Conservation (phyloP, 2,329 filamentous ascomycete species). For the Cladosporium phlei region DNA sequence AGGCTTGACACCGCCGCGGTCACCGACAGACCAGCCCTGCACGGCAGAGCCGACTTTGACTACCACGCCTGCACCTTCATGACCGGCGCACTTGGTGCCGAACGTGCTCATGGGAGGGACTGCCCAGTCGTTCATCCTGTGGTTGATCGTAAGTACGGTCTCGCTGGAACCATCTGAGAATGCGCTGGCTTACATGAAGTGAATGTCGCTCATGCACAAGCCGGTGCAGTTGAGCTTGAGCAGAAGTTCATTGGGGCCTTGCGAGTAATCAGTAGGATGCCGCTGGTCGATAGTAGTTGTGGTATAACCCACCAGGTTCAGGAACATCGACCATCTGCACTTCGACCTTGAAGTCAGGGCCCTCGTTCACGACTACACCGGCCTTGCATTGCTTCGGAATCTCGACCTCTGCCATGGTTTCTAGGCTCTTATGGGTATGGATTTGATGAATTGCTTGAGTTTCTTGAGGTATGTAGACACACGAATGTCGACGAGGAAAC, state of each 20-base stretch:
- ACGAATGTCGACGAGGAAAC: too few species aligned
- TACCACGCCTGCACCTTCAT: conserved; percentile 52
- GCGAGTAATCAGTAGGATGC: neutral
- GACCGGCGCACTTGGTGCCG: conserved; percentile 33
- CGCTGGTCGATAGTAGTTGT: neutral
- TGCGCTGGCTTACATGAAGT: too few species aligned
- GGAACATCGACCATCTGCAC: conserved; percentile 47
- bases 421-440: too few species aligned
- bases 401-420: conserved; percentile 25
- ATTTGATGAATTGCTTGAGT: too few species aligned
- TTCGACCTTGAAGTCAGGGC: conserved; percentile 46
- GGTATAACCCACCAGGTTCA: conserved; percentile 37
- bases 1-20: conserved; percentile 51
- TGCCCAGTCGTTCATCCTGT: conserved; percentile 50
- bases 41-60: conserved; percentile 53
- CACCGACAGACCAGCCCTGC: conserved; percentile 49
- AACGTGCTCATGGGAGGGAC: conserved; percentile 42
- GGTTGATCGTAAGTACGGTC: too few species aligned
- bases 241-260: conserved; percentile 52
- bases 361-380: conserved; percentile 48
- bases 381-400: conserved; percentile 49
- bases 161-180: too few species aligned
- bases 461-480: too few species aligned
- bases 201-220: conserved; percentile 54
- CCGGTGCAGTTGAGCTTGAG: conserved; percentile 56